These are phyloP conservation scores for Venturia pyrina DNA, from an alignment of 2,329 filamentous ascomycete genomes.

Conservation along the genomic window DNA sequence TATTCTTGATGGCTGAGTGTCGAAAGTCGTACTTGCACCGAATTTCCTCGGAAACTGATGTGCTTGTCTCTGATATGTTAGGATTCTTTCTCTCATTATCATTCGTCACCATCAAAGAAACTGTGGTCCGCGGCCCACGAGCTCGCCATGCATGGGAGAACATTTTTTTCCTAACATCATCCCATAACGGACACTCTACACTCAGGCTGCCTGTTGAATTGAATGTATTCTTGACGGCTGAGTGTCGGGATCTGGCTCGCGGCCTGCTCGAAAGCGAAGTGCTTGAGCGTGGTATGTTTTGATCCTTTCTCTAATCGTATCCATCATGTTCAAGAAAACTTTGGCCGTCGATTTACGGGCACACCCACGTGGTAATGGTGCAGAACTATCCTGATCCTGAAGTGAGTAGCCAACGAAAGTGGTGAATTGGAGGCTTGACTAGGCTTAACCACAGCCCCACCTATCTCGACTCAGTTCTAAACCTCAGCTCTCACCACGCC, in stretches of 20 bases:
- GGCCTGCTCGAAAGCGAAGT: neutral
- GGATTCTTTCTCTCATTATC: neutral
- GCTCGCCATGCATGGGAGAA: neutral
- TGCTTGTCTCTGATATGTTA: neutral
- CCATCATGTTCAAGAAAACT: neutral
- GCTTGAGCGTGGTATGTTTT: neutral
- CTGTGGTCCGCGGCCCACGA: neutral
- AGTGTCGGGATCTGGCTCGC: neutral
- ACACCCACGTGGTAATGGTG: neutral
- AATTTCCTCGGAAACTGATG: neutral
- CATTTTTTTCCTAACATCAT: neutral
- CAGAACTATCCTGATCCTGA: neutral
- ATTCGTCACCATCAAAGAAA: neutral
- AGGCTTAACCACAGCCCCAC: neutral
- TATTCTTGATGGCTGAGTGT: slow-evolving; percentile 2
- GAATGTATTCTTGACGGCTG: neutral
- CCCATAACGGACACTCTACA: neutral
- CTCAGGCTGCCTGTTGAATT: neutral
- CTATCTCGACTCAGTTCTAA: neutral
- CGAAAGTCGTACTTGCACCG: neutral
- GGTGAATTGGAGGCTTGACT: neutral
- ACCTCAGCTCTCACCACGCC: neutral
- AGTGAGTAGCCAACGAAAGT: neutral
- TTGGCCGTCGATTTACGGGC: neutral
- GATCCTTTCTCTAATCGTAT: neutral